A percentile compares a stretch with the other conserved stretches of the same genome.
Conservation (phyloP, 2,329 filamentous ascomycete genomes). For the Pseudogymnoascus sp. region DNA sequence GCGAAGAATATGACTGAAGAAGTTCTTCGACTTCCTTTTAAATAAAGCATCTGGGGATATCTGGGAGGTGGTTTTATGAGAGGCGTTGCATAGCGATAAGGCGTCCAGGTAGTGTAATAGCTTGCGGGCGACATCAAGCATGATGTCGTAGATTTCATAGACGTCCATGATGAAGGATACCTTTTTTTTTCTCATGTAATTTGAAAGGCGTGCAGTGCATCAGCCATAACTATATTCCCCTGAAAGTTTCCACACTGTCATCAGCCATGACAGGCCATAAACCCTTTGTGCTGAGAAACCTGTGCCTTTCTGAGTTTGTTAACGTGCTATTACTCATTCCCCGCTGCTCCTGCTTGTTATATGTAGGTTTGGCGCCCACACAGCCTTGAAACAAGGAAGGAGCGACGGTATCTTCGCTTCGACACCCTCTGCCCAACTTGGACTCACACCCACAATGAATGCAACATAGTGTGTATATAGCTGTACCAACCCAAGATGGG, state of each 20-base stretch:
- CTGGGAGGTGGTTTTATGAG: conserved; percentile 14
- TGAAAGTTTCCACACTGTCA: not conserved
- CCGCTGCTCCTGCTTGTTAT: conserved; percentile 1
- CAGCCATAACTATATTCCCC: not conserved
- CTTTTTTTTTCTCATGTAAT: conserved; percentile 15
- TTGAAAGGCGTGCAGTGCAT: not conserved
- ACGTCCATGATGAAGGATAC: conserved; percentile 22
- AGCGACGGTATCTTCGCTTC: conserved; percentile 9
- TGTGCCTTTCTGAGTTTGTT: not conserved
- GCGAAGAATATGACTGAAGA: conserved; percentile 20
- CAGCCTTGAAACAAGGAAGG: not conserved
- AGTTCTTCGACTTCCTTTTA: not conserved
- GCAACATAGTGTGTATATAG: not conserved
- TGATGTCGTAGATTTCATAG: conserved; percentile 25
- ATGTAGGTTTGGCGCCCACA: not conserved
- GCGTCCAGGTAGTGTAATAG: conserved; percentile 23
- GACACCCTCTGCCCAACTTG: not conserved
- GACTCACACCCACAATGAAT: not conserved
- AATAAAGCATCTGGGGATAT: conserved; percentile 12
- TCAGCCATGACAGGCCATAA: not conserved
- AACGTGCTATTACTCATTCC: not conserved
- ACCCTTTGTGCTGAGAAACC: not conserved
- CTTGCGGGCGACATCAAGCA: conserved; percentile 18
- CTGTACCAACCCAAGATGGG: not conserved
- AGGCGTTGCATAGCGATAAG: conserved; percentile 32